Percentiles rank a stretch among this genome's conserved stretches.
phyloP scores from a whole-genome alignment of 306 rosid genomes.

The Carpinus fangiana region DNA sequence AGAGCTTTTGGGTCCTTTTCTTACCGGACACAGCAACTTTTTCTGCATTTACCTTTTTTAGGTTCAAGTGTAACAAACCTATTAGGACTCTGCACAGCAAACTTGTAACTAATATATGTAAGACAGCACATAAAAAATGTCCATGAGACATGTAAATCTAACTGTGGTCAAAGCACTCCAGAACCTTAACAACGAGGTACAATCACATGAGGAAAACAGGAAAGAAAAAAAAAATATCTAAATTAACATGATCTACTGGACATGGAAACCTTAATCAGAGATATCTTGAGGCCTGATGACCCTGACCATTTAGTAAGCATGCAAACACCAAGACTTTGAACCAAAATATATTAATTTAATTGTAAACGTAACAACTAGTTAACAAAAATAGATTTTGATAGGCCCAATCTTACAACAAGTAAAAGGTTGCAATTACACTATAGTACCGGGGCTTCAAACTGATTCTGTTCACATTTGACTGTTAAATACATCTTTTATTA shows the following conservation, averaged over 20 bases:
- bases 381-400: background rate
- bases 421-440: background rate
- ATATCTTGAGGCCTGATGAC: background rate
- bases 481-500: too few species aligned
- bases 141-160: constrained; percentile 15
- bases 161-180: background rate
- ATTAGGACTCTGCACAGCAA: constrained; percentile 19
- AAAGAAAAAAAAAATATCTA: background rate
- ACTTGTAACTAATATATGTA: background rate
- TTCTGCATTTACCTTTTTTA: constrained; percentile 82
- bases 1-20: constrained; percentile 91
- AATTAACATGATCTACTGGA: background rate
- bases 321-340: background rate
- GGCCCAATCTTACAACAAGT: background rate
- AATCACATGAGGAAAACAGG: background rate
- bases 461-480: too few species aligned
- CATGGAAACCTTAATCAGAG: background rate
- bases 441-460: too few species aligned
- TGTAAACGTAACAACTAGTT: background rate
- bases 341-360: background rate
- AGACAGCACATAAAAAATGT: background rate
- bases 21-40: constrained; percentile 91
- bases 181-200: background rate
- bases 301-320: background rate
- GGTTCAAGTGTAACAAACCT: constrained; percentile 29